Percentiles rank a stretch among this genome's conserved stretches.
Conservation (phyloP, 805 yeast species). For the Spathaspora girioi region DNA sequence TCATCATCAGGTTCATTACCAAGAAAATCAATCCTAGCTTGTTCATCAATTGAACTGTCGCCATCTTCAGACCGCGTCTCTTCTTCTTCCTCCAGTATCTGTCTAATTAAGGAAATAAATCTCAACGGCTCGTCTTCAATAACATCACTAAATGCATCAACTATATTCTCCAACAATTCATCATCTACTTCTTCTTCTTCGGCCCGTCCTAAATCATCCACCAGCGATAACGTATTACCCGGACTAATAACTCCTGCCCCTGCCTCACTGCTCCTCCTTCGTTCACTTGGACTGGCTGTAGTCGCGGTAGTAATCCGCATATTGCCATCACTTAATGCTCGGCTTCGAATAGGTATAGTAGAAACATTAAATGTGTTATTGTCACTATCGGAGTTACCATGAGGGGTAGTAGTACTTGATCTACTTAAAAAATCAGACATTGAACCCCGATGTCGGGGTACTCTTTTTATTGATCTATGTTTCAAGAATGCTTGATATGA, state of each 20-base stretch:
- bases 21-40: constrained; percentile 15
- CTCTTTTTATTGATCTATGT: not conserved
- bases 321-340: constrained; percentile 5
- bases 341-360: constrained; percentile 1
- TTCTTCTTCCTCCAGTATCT: constrained; percentile 10
- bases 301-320: constrained; percentile 3
- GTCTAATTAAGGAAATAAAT: not conserved
- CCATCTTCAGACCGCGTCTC: constrained; percentile 15
- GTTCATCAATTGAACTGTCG: constrained; percentile 7
- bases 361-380: not conserved
- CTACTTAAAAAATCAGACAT: not conserved
- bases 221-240: not conserved
- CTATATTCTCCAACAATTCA: not conserved
- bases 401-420: not conserved
- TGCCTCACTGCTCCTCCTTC: not conserved
- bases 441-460: not conserved
- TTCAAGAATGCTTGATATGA: not conserved
- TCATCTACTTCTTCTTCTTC: constrained; percentile 1
- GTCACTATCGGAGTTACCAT: not conserved
- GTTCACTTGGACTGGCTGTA: constrained; percentile 3
- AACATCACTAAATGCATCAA: not conserved
- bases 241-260: not conserved
- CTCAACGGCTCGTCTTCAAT: not conserved
- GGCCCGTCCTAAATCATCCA: not conserved
- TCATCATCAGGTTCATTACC: constrained; percentile 12